Evolutionary conservation across 139 green algal species (phyloP).

Genomic region (Chlamydomonas eustigma): DNA sequence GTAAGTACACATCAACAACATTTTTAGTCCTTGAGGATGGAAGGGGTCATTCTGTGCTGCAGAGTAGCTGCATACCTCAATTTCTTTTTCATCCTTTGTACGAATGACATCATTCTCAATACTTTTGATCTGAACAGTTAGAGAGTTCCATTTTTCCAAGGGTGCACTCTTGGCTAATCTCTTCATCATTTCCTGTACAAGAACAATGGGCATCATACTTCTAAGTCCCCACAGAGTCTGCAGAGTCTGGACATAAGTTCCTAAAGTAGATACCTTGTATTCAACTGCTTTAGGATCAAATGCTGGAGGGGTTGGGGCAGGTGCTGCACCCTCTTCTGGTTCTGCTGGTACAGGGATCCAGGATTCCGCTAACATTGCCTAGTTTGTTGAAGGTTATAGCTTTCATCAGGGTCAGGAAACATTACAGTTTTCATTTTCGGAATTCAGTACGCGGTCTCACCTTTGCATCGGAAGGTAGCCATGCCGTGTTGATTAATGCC

Average conservation of each 20-base stretch:
- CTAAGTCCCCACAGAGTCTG: too few relatives aligned
- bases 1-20: too few relatives aligned
- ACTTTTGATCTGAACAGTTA: conserved; percentile 25
- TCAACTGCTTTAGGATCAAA: conserved; percentile 29
- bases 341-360: conserved; percentile 31
- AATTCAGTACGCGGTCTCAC: not conserved
- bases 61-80: not conserved
- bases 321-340: not conserved
- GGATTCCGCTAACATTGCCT: conserved; percentile 25
- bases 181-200: conserved; percentile 3
- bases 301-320: conserved; percentile 16
- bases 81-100: conserved; percentile 18
- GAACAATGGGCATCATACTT: not conserved
- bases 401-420: not conserved
- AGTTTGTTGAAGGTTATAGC: not conserved
- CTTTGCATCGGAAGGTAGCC: conserved; percentile 30
- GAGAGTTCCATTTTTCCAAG: conserved; percentile 30
- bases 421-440: too few relatives aligned
- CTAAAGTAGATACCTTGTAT: conserved; percentile 26
- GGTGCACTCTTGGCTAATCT: conserved; percentile 27
- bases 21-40: too few relatives aligned
- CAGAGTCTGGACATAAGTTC: not conserved
- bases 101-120: conserved; percentile 31
- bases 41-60: not conserved
- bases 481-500: conserved; percentile 27